Evolutionary conservation across 495 filamentous ascomycete genomes (phyloP).

Genomic region (Podospora tetraspora): DNA sequence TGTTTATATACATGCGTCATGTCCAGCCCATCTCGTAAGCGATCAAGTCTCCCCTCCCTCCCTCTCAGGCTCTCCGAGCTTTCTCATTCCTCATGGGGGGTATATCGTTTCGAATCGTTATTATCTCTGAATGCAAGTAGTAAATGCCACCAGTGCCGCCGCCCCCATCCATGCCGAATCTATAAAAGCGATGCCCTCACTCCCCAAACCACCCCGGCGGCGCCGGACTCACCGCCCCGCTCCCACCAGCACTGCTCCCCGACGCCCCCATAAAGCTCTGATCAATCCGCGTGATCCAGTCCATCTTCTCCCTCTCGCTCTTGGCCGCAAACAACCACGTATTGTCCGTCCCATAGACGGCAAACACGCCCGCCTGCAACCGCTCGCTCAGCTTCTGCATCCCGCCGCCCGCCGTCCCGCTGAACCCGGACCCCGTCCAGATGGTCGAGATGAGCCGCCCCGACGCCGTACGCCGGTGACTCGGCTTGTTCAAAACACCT

Average conservation of each 20-base stretch:
- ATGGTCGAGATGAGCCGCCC: conserved; percentile 15
- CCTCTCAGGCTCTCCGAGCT: not conserved
- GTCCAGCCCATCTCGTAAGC: not conserved
- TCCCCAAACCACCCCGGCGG: not conserved
- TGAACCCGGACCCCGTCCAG: conserved; percentile 15
- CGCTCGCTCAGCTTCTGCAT: conserved; percentile 44
- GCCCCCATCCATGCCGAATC: not conserved
- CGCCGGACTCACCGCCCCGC: conserved; percentile 17
- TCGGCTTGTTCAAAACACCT: not conserved
- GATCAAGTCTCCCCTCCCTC: not conserved
- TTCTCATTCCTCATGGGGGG: not conserved
- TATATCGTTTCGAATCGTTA: not conserved
- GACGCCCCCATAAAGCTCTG: conserved; percentile 41
- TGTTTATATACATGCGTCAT: not conserved
- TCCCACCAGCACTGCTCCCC: conserved; percentile 13
- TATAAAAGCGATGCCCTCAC: not conserved
- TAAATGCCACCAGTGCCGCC: not conserved
- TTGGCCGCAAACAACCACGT: conserved; percentile 90
- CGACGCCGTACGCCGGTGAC: conserved; percentile 14
- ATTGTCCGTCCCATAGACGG: conserved; percentile 86
- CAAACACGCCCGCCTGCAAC: conserved; percentile 71
- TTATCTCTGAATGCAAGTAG: not conserved
- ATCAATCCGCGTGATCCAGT: conserved; percentile 86
- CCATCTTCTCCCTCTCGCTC: conserved; percentile 81
- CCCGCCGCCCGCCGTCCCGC: conserved; percentile 19